Conservation (phyloP, 2,329 filamentous ascomycete species). For the Alternaria sp. region DNA sequence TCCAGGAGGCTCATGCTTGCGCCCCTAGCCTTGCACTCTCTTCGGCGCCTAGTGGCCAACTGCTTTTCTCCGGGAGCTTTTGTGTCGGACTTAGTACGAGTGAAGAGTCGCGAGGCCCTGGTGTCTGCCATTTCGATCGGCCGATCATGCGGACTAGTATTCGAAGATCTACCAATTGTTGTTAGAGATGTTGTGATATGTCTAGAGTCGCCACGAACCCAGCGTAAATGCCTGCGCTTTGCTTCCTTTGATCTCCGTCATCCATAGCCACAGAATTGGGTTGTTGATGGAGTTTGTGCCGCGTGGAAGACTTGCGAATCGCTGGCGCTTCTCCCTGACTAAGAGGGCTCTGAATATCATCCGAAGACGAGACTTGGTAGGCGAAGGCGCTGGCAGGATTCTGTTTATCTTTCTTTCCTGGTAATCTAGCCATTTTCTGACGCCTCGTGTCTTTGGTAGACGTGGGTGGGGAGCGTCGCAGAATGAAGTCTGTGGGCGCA, state of each 20-base stretch:
- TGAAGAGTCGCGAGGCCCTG: not conserved
- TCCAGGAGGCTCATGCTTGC: slow-evolving; percentile 21
- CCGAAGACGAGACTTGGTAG: not conserved
- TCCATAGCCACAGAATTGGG: not conserved
- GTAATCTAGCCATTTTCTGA: not conserved
- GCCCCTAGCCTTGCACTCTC: not conserved
- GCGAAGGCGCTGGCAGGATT: not conserved
- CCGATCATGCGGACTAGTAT: not conserved
- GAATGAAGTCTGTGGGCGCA: not conserved
- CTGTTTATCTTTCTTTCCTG: not conserved
- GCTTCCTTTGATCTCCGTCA: not conserved
- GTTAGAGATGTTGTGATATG: not conserved
- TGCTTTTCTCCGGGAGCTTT: not conserved
- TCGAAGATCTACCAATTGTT: not conserved
- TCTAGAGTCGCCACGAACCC: not conserved
- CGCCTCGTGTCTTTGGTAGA: not conserved
- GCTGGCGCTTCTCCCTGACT: too few species aligned
- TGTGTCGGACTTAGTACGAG: not conserved
- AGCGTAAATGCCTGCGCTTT: not conserved
- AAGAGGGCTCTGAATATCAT: not conserved
- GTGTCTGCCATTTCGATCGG: slow-evolving; percentile 8
- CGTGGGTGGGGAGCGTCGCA: not conserved
- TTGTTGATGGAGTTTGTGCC: not conserved
- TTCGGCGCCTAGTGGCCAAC: too few species aligned
- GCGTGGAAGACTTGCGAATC: not conserved